phyloP scores from a whole-genome alignment of 2,329 filamentous ascomycete genomes.

The Biscogniauxia mediterranea region DNA sequence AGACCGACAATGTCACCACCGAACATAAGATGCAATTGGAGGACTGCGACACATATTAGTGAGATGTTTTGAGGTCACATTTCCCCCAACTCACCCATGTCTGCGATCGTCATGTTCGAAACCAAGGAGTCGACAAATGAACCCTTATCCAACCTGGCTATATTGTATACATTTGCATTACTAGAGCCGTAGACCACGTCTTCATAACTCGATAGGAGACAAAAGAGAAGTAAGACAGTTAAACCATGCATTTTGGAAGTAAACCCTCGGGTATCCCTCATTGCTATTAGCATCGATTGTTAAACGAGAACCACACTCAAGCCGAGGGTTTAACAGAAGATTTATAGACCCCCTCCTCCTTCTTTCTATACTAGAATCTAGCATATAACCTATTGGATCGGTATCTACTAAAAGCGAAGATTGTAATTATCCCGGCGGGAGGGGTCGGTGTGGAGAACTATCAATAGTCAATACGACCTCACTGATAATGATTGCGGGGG shows the following conservation, averaged over 20 bases:
- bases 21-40: slow-evolving; percentile 46
- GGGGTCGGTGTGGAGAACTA: background rate
- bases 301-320: background rate
- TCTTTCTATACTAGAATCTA: background rate
- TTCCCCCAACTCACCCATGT: slow-evolving; percentile 24
- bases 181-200: background rate
- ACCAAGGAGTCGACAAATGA: slow-evolving; percentile 28
- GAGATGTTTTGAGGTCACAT: background rate
- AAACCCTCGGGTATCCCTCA: background rate
- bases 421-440: background rate
- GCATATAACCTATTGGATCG: background rate
- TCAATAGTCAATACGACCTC: background rate
- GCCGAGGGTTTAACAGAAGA: background rate
- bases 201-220: background rate
- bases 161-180: background rate
- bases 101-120: slow-evolving; percentile 34
- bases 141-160: slow-evolving; percentile 17
- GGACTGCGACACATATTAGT: slow-evolving; percentile 22
- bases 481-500: background rate
- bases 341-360: background rate
- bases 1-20: slow-evolving; percentile 41
- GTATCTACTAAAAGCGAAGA: background rate
- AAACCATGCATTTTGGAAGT: background rate
- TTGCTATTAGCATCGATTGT: background rate
- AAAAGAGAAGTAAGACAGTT: background rate